Percentiles rank a stretch among this genome's conserved stretches.
These are phyloP conservation scores for Rhododendron henanense DNA, from an alignment of 148 eudicot species.

Conservation along the genomic window DNA sequence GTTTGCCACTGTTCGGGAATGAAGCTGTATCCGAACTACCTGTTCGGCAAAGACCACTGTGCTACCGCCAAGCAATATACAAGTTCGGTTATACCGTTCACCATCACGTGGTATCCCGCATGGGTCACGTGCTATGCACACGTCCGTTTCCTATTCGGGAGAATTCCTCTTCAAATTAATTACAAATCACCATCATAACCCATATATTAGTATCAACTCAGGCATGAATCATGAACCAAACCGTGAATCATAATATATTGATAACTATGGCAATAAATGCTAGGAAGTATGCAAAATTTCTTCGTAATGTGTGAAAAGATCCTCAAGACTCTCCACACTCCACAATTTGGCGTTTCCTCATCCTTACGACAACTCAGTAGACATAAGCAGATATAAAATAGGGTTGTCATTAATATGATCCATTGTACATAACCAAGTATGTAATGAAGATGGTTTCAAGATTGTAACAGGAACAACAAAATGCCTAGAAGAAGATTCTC, in stretches of 20 bases:
- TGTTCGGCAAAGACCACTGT: no score
- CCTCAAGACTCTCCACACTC: neutral
- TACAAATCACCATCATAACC: neutral
- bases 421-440: neutral
- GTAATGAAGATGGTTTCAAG: neutral
- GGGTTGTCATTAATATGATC: neutral
- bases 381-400: neutral
- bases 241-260: neutral
- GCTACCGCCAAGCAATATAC: no score
- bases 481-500: neutral
- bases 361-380: neutral
- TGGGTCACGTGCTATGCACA: no score
- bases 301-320: neutral
- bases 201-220: neutral
- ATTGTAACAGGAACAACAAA: neutral
- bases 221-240: neutral
- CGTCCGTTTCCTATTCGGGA: no score
- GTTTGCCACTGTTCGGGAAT: no score
- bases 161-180: no score
- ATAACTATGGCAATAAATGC: neutral
- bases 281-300: neutral
- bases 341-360: neutral
- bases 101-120: no score
- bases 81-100: no score
- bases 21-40: neutral